A percentile compares a stretch with the other conserved stretches of the same genome.
Conservation (phyloP, 495 filamentous ascomycete genomes). For the Penicillium ucsense region DNA sequence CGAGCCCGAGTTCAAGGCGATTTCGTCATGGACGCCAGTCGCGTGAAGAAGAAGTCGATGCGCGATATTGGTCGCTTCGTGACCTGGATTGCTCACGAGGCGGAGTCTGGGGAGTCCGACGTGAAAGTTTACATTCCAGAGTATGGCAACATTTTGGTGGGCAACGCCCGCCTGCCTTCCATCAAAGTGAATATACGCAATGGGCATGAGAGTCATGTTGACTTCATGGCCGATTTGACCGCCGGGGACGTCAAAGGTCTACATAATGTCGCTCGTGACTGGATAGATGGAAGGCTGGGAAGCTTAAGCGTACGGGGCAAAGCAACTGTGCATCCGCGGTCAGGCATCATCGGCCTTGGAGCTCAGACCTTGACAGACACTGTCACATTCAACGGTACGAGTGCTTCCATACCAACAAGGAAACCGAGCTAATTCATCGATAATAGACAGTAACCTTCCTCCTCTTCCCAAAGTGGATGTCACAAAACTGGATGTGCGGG, state of each 20-base stretch:
- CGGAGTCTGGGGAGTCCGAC: constrained; percentile 58
- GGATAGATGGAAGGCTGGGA: constrained; percentile 67
- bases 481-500: constrained; percentile 62
- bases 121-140: constrained; percentile 77
- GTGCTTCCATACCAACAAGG: not conserved
- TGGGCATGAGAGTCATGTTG: constrained; percentile 62
- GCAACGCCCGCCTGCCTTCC: constrained; percentile 62
- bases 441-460: constrained; percentile 55
- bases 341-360: constrained; percentile 68
- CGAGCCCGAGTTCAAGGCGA: constrained; percentile 68
- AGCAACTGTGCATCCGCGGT: constrained; percentile 59
- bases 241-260: constrained; percentile 72
- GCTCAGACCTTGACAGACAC: constrained; percentile 61
- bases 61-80: constrained; percentile 64
- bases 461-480: constrained; percentile 69
- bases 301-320: constrained; percentile 59
- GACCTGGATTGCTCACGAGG: constrained; percentile 71
- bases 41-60: constrained; percentile 58
- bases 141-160: constrained; percentile 68
- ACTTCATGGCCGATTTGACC: constrained; percentile 65
- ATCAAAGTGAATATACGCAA: constrained; percentile 67
- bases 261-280: constrained; percentile 75
- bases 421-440: no score
- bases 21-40: constrained; percentile 65
- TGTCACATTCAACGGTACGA: constrained; percentile 67